Conservation (phyloP, 345 rosid species). For the Euphorbia lathyris region DNA sequence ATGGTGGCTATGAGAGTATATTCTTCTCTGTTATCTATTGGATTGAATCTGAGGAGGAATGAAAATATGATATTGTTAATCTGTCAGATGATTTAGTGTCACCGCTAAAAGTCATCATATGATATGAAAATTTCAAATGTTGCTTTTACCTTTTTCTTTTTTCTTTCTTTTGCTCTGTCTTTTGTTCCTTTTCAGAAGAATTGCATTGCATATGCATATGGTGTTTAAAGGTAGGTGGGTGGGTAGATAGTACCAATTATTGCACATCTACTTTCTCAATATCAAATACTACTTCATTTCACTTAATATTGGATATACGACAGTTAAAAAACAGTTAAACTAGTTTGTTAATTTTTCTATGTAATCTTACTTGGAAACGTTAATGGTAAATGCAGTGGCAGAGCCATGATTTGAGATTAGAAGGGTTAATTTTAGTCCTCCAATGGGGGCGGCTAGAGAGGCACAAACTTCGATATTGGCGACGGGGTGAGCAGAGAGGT, state of each 20-base stretch:
- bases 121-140: background rate
- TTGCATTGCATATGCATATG: background rate
- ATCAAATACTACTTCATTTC: background rate
- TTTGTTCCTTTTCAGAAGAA: background rate
- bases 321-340: no score
- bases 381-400: no score
- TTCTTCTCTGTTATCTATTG: background rate
- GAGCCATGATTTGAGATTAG: no score
- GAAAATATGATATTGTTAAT: background rate
- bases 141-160: background rate
- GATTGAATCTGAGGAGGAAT: background rate
- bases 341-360: no score
- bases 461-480: no score
- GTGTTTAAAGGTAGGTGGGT: background rate
- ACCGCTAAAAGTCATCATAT: background rate
- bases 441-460: no score
- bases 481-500: no score
- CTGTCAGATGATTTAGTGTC: background rate
- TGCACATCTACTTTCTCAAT: background rate
- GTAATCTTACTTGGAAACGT: no score
- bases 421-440: no score
- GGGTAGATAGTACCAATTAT: no score
- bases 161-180: background rate
- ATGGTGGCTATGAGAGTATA: background rate
- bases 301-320: no score